Percentiles rank a stretch among this genome's conserved stretches.
Evolutionary conservation across 768 basidiomycete species (phyloP).

Genomic region (Trametes maxima): DNA sequence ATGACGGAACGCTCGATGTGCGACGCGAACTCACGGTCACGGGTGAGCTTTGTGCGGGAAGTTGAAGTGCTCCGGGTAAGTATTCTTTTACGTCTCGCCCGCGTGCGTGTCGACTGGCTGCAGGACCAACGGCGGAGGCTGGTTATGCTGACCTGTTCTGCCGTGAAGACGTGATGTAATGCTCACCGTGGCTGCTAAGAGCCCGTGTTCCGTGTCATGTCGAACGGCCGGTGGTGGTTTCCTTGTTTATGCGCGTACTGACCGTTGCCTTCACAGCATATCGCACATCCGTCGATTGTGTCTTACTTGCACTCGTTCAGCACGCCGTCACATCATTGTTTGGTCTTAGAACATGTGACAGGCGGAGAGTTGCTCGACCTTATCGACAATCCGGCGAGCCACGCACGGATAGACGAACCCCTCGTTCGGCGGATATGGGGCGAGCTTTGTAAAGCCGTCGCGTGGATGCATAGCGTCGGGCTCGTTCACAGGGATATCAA

Average conservation of each 20-base stretch:
- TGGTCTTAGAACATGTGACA: conserved; percentile 73
- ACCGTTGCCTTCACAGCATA: conserved; percentile 49
- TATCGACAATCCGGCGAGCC: conserved; percentile 55
- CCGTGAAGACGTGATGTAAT: neutral
- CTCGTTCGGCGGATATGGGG: conserved; percentile 71
- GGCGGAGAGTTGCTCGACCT: conserved; percentile 85
- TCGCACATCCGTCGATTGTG: conserved; percentile 81
- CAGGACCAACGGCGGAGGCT: neutral
- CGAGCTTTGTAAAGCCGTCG: conserved; percentile 77
- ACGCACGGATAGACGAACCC: conserved; percentile 40
- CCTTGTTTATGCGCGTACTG: conserved; percentile 9
- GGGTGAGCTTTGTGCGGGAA: conserved; percentile 79
- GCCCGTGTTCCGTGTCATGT: neutral
- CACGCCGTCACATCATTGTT: conserved; percentile 70
- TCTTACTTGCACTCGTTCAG: conserved; percentile 71
- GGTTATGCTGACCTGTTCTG: conserved; percentile 8
- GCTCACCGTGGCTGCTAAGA: neutral
- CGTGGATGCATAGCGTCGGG: conserved; percentile 85
- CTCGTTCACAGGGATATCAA: conserved; percentile 93
- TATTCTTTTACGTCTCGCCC: conserved; percentile 17
- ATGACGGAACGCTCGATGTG: conserved; percentile 47
- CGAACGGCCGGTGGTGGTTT: neutral
- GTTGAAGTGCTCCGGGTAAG: conserved; percentile 81
- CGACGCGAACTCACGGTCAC: conserved; percentile 65
- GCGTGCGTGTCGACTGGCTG: neutral